phyloP scores from a whole-genome alignment of 768 basidiomycete species.

The Pulveroboletus sp. region DNA sequence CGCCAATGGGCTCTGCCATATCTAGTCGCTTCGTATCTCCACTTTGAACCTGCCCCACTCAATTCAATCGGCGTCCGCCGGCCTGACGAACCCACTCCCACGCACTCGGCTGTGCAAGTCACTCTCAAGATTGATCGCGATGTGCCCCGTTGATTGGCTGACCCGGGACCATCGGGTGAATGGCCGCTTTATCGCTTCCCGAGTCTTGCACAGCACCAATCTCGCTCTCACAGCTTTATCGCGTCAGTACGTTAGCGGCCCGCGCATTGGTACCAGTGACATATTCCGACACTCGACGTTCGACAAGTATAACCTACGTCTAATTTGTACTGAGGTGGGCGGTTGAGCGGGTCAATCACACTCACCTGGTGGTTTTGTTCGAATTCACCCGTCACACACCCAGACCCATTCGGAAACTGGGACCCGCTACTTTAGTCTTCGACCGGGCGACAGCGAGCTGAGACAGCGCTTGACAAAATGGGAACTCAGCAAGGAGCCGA shows the following conservation, averaged over 20 bases:
- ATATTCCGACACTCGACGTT: constrained; percentile 7
- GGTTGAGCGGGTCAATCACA: constrained; percentile 14
- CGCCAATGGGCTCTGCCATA: constrained; percentile 7
- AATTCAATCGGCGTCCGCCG: constrained; percentile 31
- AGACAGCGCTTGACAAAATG: constrained; percentile 3
- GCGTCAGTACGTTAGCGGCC: constrained; percentile 15
- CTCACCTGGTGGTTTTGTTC: too few relatives aligned
- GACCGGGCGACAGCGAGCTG: too few relatives aligned
- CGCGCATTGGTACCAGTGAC: background rate
- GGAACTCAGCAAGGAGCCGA: constrained; percentile 12
- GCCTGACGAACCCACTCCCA: constrained; percentile 16
- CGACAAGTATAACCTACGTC: constrained; percentile 12
- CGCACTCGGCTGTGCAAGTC: constrained; percentile 28
- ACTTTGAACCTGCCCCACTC: constrained; percentile 13
- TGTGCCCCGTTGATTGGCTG: constrained; percentile 13
- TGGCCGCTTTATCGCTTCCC: background rate
- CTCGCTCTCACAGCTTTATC: constrained; percentile 3
- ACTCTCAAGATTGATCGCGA: constrained; percentile 22
- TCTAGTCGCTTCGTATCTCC: constrained; percentile 23
- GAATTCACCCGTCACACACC: constrained; percentile 1
- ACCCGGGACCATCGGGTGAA: constrained; percentile 5
- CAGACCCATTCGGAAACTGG: constrained; percentile 22
- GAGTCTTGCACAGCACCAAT: background rate
- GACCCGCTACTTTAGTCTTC: too few relatives aligned
- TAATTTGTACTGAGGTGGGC: constrained; percentile 1